Evolutionary conservation across 805 yeast species (phyloP).

Genomic region (Ogataea naganishii): DNA sequence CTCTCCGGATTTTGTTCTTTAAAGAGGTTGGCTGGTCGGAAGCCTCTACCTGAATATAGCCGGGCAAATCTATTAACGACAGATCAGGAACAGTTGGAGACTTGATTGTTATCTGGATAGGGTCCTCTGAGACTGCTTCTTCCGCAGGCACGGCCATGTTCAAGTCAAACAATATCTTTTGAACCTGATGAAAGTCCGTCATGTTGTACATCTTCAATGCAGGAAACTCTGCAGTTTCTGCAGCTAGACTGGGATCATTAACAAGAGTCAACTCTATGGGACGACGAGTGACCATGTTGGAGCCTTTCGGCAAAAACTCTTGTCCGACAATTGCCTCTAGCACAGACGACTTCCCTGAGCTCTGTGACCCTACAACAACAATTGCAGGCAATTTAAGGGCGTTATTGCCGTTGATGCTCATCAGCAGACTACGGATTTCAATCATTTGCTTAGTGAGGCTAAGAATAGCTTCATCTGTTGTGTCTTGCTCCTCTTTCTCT

Average conservation of each 20-base stretch:
- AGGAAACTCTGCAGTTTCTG: slow-evolving; percentile 91
- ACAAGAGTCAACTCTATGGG: slow-evolving; percentile 93
- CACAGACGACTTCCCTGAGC: slow-evolving; percentile 95
- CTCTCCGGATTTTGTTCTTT: slow-evolving; percentile 65
- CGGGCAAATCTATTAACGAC: slow-evolving; percentile 92
- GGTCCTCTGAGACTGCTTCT: slow-evolving; percentile 87
- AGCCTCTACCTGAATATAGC: slow-evolving; percentile 94
- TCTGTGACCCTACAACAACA: slow-evolving; percentile 95
- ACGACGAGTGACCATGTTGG: slow-evolving; percentile 96
- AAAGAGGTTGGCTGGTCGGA: slow-evolving; percentile 89
- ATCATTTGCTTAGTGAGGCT: slow-evolving; percentile 93
- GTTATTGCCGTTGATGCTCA: slow-evolving; percentile 64
- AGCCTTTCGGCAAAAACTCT: slow-evolving; percentile 93
- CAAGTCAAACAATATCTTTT: slow-evolving; percentile 74
- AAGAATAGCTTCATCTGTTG: slow-evolving; percentile 73
- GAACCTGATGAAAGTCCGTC: slow-evolving; percentile 85
- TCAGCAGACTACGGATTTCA: slow-evolving; percentile 76
- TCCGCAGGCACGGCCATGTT: slow-evolving; percentile 85
- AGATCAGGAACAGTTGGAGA: slow-evolving; percentile 90
- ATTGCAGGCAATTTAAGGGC: slow-evolving; percentile 84
- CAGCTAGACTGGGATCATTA: slow-evolving; percentile 70
- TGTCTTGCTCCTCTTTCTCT: slow-evolving; percentile 37
- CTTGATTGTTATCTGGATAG: slow-evolving; percentile 83
- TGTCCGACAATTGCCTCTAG: slow-evolving; percentile 96
- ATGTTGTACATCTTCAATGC: slow-evolving; percentile 73